phyloP scores from a whole-genome alignment of 768 basidiomycete genomes.

The Cystobasidium onofrii region DNA sequence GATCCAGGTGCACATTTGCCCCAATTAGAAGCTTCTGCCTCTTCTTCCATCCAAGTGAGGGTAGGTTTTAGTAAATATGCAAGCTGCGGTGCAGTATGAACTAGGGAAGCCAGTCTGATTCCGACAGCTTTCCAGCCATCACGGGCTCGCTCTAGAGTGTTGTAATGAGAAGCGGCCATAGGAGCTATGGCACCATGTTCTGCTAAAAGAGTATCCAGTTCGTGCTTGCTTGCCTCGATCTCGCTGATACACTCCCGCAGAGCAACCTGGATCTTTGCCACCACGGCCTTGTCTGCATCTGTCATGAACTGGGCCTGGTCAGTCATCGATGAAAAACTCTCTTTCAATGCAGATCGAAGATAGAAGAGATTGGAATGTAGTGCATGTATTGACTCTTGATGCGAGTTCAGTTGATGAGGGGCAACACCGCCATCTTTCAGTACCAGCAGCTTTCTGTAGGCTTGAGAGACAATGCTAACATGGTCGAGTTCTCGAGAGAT shows the following conservation, averaged over 20 bases:
- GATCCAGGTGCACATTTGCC: not conserved
- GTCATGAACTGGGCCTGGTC: not conserved
- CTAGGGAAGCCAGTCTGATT: not conserved
- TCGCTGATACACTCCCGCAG: not conserved
- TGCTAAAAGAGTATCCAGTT: not conserved
- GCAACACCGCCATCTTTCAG: not conserved
- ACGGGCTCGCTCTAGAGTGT: not conserved
- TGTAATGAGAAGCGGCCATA: not conserved
- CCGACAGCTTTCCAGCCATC: not conserved
- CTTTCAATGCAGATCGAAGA: not conserved
- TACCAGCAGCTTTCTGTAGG: not conserved
- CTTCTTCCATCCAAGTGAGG: not conserved
- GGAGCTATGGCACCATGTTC: not conserved
- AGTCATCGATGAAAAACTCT: not conserved
- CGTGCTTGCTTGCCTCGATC: not conserved
- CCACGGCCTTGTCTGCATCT: not conserved
- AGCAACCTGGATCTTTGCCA: not conserved
- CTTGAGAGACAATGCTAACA: not conserved
- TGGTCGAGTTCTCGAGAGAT: not conserved
- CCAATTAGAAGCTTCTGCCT: not conserved
- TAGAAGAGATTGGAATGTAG: not conserved
- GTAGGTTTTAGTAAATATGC: not conserved
- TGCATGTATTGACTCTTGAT: not conserved
- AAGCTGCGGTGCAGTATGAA: not conserved
- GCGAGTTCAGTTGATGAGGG: not conserved